phyloP scores from a whole-genome alignment of 768 basidiomycete genomes.

The Lactarius pseudohatsudake region DNA sequence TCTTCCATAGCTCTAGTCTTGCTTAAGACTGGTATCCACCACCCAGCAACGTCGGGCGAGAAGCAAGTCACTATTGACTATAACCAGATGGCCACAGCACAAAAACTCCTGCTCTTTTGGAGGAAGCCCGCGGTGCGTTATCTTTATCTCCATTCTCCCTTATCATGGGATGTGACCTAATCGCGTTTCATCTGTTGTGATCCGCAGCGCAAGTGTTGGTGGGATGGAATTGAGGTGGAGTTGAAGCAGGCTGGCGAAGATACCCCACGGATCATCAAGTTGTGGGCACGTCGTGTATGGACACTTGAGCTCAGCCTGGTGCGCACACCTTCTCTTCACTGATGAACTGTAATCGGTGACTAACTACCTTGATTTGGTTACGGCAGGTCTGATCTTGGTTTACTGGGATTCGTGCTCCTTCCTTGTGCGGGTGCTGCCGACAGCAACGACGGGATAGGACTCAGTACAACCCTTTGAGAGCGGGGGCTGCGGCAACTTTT shows the following conservation, averaged over 20 bases:
- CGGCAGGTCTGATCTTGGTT: slow-evolving; percentile 23
- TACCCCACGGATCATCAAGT: slow-evolving; percentile 63
- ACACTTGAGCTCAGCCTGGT: slow-evolving; percentile 96
- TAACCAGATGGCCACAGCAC: slow-evolving; percentile 93
- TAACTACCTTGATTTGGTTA: slow-evolving; percentile 7
- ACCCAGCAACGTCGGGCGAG: slow-evolving; percentile 48
- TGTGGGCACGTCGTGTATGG: slow-evolving; percentile 98
- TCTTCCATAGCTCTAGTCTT: slow-evolving; percentile 97
- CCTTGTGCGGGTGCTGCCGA: slow-evolving; percentile 1
- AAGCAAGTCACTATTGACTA: slow-evolving; percentile 85
- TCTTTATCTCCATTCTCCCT: slow-evolving; percentile 15
- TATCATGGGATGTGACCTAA: slow-evolving; percentile 20
- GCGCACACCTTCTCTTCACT: slow-evolving; percentile 32
- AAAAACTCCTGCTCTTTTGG: slow-evolving; percentile 97
- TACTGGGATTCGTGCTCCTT: background rate
- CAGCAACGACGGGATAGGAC: slow-evolving; percentile 2
- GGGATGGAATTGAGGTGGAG: slow-evolving; percentile 95
- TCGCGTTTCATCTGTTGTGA: background rate
- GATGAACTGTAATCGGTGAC: background rate
- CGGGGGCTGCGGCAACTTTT: background rate
- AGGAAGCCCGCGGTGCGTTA: slow-evolving; percentile 94
- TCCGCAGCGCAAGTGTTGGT: slow-evolving; percentile 96
- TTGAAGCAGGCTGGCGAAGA: slow-evolving; percentile 58
- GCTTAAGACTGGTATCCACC: slow-evolving; percentile 96
- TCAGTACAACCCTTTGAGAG: background rate